These are phyloP conservation scores for Didymella arachidicola DNA, from an alignment of 2,329 filamentous ascomycete species.

Conservation along the genomic window DNA sequence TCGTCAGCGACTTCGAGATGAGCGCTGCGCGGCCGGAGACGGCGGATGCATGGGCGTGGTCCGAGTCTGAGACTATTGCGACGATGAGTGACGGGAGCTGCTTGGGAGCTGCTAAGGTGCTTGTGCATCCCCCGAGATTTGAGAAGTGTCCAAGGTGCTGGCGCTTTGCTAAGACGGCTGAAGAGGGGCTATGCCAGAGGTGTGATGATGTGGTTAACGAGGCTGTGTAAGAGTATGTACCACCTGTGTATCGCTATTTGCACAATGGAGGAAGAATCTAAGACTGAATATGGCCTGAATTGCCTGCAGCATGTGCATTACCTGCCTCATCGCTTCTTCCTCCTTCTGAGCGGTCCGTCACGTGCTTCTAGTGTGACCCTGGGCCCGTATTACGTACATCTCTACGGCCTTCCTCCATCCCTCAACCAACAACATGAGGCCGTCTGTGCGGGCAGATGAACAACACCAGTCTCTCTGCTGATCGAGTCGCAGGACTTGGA, in stretches of 20 bases:
- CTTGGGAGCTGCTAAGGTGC: constrained; percentile 33
- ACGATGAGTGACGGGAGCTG: constrained; percentile 25
- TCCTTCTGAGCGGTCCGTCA: not conserved
- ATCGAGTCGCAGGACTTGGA: not conserved
- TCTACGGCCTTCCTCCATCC: not conserved
- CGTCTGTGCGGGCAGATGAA: not conserved
- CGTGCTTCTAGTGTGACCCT: not conserved
- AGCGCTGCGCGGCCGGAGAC: not conserved
- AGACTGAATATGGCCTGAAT: not conserved
- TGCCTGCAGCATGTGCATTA: not conserved
- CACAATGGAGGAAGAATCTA: not conserved
- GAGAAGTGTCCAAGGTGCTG: constrained; percentile 89
- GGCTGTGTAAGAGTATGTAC: not conserved
- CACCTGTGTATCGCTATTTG: not conserved
- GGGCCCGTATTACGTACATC: not conserved
- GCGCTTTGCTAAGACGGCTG: constrained; percentile 76
- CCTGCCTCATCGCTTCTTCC: not conserved
- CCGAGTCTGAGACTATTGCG: constrained; percentile 42
- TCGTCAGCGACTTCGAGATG: constrained; percentile 52
- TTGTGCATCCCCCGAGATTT: constrained; percentile 55
- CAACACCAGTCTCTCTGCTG: not conserved
- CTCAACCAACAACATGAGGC: not conserved
- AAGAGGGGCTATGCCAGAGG: constrained; percentile 73
- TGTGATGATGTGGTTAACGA: constrained; percentile 71
- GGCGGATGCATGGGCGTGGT: constrained; percentile 19